These are phyloP conservation scores for Smittium mucronatum DNA, from an alignment of 371 early-diverging fungal genomes.

Conservation along the genomic window DNA sequence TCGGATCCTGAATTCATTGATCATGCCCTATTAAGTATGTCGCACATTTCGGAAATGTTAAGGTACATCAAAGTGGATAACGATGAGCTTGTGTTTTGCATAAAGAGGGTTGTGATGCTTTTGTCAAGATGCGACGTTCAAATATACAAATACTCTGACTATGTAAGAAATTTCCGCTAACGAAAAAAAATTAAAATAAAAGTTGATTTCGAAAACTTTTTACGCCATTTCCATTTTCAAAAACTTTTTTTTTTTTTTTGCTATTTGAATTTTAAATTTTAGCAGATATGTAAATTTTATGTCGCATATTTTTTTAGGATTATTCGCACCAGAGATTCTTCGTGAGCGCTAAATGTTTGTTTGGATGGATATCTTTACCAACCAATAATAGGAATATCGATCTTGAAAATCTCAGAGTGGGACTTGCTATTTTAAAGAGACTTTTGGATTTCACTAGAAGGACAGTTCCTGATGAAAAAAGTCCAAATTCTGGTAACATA, in stretches of 20 bases:
- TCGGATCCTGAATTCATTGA: neutral
- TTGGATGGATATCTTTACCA: neutral
- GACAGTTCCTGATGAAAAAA: neutral
- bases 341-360: conserved; percentile 6
- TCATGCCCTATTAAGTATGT: neutral
- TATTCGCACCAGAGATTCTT: conserved; percentile 9
- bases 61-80: neutral
- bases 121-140: neutral
- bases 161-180: too few species aligned
- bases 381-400: neutral
- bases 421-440: neutral
- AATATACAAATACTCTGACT: conserved; percentile 7
- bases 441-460: neutral
- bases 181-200: too few species aligned
- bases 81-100: neutral
- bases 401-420: neutral
- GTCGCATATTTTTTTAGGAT: too few species aligned
- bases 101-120: neutral
- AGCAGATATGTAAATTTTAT: too few species aligned
- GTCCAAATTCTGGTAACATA: neutral
- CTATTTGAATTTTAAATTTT: too few species aligned
- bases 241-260: too few species aligned
- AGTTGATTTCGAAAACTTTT: too few species aligned
- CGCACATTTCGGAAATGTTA: conserved; percentile 2
- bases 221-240: too few species aligned